Evolutionary conservation across 106 monocot genomes (phyloP).

Genomic region (Triglochin maritima): DNA sequence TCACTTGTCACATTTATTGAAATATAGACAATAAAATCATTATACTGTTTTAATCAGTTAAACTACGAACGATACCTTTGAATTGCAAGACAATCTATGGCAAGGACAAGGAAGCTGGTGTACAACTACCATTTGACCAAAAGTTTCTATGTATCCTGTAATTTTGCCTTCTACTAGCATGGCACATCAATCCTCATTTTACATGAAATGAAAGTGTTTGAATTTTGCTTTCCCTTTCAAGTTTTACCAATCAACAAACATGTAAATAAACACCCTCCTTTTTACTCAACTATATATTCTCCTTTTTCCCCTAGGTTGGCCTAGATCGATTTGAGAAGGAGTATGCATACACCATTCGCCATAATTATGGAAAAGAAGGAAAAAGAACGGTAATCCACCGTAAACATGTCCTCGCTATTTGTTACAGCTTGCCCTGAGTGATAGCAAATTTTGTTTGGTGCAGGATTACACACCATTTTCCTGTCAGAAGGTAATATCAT

Average conservation of each 20-base stretch:
- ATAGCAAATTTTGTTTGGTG: conserved; percentile 3
- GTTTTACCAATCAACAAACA: too few relatives aligned
- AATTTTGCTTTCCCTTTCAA: neutral
- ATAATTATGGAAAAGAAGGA: conserved; percentile 98
- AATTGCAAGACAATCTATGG: too few relatives aligned
- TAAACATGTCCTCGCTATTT: neutral
- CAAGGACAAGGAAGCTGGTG: too few relatives aligned
- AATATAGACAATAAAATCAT: too few relatives aligned
- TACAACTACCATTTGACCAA: too few relatives aligned
- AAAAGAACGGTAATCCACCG: conserved; percentile 59
- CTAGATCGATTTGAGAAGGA: conserved; percentile 88
- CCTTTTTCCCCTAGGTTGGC: conserved; percentile 44
- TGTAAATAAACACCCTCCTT: too few relatives aligned
- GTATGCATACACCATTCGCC: conserved; percentile 80
- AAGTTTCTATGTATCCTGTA: neutral
- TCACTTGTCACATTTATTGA: too few relatives aligned
- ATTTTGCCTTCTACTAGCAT: too few relatives aligned
- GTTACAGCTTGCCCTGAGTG: neutral
- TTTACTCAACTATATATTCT: neutral
- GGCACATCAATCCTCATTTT: too few relatives aligned
- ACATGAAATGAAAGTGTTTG: neutral
- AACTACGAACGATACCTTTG: too few relatives aligned
- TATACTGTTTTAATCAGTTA: too few relatives aligned
- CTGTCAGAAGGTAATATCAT: conserved; percentile 93
- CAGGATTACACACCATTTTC: conserved; percentile 97